phyloP scores from a whole-genome alignment of 1,284 basidiomycete genomes.

The Fomitopsis pinicola region DNA sequence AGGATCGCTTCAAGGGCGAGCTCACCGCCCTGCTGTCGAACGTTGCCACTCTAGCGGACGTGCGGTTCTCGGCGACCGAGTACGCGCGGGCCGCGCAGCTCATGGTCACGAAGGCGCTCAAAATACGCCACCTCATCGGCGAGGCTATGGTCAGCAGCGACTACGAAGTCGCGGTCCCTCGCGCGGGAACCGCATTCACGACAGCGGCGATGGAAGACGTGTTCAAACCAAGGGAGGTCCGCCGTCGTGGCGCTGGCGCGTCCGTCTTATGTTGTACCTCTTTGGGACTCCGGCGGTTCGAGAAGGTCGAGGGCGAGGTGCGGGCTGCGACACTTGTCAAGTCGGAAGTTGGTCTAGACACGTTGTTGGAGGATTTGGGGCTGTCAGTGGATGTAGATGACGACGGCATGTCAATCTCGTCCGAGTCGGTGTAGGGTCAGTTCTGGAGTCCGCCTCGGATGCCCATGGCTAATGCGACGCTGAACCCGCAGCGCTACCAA shows the following conservation, averaged over 20 bases:
- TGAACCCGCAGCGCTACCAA: too few relatives aligned
- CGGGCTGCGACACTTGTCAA: background rate
- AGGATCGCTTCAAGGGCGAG: conserved; percentile 17
- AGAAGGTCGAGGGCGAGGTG: background rate
- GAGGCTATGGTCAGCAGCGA: conserved; percentile 39
- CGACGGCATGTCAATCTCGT: background rate
- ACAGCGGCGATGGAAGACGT: conserved; percentile 39
- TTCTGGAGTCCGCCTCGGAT: too few relatives aligned
- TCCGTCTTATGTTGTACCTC: background rate
- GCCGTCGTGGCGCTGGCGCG: background rate
- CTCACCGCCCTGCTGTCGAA: conserved; percentile 40
- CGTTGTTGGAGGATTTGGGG: background rate
- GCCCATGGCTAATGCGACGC: too few relatives aligned
- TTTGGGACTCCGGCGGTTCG: background rate
- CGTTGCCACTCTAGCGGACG: conserved; percentile 36
- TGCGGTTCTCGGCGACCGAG: conserved; percentile 22
- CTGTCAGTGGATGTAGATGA: background rate
- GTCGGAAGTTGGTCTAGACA: background rate
- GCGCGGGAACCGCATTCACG: conserved; percentile 36
- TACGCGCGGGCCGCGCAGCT: conserved; percentile 26
- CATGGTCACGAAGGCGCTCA: conserved; percentile 38
- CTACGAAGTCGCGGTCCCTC: conserved; percentile 33
- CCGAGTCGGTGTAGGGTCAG: too few relatives aligned
- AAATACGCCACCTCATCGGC: conserved; percentile 45
- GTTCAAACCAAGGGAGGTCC: conserved; percentile 13